These are phyloP conservation scores for Lenwebbia sp. DNA, from an alignment of 345 rosid species.

Conservation along the genomic window DNA sequence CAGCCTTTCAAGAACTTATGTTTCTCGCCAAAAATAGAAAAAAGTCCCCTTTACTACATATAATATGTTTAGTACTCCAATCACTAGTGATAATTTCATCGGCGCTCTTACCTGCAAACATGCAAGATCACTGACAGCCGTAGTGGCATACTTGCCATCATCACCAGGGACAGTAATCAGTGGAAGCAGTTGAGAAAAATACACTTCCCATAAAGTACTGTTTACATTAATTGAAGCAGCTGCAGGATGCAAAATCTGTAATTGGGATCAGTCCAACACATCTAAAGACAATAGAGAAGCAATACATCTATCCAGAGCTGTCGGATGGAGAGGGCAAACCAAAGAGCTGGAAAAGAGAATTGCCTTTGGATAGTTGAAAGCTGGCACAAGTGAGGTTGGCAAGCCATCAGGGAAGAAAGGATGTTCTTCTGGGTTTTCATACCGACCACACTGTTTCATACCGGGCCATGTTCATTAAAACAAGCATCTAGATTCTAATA, in stretches of 20 bases:
- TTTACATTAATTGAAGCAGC: slow-evolving; percentile 53
- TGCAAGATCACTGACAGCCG: slow-evolving; percentile 55
- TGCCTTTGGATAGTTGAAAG: slow-evolving; percentile 39
- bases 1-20: neutral
- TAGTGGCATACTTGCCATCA: slow-evolving; percentile 71
- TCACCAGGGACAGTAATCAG: slow-evolving; percentile 53
- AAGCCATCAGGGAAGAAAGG: slow-evolving; percentile 64
- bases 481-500: neutral
- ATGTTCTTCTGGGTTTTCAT: slow-evolving; percentile 67
- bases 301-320: neutral
- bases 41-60: neutral
- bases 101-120: slow-evolving; percentile 52
- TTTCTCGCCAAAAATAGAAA: neutral
- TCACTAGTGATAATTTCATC: neutral
- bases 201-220: slow-evolving; percentile 54
- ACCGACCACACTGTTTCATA: slow-evolving; percentile 58
- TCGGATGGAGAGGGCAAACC: neutral
- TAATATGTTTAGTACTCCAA: neutral
- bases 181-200: slow-evolving; percentile 61
- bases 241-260: slow-evolving; percentile 53
- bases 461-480: neutral
- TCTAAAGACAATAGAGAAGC: neutral
- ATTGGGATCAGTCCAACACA: neutral
- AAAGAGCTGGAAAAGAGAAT: neutral
- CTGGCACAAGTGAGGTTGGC: slow-evolving; percentile 32